These are phyloP conservation scores for Leccinum subgranulosum DNA, from an alignment of 768 basidiomycete species.

Conservation along the genomic window DNA sequence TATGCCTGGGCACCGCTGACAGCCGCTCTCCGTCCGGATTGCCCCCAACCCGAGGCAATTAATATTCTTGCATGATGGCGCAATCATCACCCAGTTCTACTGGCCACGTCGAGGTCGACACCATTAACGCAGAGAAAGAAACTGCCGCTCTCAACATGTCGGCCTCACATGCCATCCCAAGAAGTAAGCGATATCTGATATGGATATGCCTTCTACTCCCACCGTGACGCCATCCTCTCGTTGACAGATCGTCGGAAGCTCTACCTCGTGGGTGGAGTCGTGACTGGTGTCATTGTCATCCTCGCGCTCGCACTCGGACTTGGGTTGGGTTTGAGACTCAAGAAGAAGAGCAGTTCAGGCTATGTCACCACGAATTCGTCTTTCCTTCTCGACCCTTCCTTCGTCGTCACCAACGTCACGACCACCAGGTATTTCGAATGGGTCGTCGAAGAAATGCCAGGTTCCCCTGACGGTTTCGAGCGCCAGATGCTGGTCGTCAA, in stretches of 20 bases:
- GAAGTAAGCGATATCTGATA: slow-evolving; percentile 8
- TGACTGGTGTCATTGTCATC: slow-evolving; percentile 10
- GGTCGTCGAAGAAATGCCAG: slow-evolving; percentile 36
- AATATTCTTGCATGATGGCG: slow-evolving; percentile 7
- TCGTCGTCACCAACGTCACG: slow-evolving; percentile 27
- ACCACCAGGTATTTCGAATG: slow-evolving; percentile 44
- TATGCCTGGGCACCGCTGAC: not conserved
- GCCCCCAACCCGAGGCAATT: not conserved
- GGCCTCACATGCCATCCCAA: not conserved
- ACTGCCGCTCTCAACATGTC: not conserved
- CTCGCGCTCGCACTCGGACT: slow-evolving; percentile 27
- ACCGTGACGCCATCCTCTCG: not conserved
- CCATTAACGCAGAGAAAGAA: slow-evolving; percentile 4
- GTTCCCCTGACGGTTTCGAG: slow-evolving; percentile 41
- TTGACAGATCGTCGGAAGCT: slow-evolving; percentile 20
- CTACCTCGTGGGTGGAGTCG: slow-evolving; percentile 13
- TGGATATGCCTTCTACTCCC: not conserved
- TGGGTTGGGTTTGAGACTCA: slow-evolving; percentile 28
- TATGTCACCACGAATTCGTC: slow-evolving; percentile 25
- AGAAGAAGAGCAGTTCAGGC: slow-evolving; percentile 14
- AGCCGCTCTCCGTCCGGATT: not conserved
- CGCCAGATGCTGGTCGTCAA: slow-evolving; percentile 48
- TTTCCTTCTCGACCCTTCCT: slow-evolving; percentile 29
- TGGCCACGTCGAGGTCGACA: not conserved
- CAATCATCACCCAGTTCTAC: slow-evolving; percentile 1